Conservation (phyloP, 1,284 basidiomycete species). For the Vanrija sp. region DNA sequence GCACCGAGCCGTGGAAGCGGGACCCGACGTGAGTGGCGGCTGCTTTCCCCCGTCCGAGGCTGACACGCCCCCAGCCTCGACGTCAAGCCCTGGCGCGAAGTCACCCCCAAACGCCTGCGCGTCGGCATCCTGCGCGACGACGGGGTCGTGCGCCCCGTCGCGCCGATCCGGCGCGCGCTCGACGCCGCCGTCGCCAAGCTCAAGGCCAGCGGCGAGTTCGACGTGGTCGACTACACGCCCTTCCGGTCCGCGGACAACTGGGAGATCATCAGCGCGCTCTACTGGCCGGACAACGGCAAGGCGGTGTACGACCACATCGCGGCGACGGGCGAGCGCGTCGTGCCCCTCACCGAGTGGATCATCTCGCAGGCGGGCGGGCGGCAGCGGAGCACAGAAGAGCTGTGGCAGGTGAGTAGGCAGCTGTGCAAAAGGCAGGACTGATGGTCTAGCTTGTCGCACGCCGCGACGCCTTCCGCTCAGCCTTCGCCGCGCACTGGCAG, state of each 20-base stretch:
- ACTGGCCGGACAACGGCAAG: slow-evolving; percentile 41
- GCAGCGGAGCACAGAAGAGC: slow-evolving; percentile 22
- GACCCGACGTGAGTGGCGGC: slow-evolving; percentile 32
- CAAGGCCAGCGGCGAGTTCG: slow-evolving; percentile 15
- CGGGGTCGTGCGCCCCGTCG: slow-evolving; percentile 43
- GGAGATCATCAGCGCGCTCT: slow-evolving; percentile 35
- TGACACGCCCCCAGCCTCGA: background rate
- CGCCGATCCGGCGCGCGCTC: slow-evolving; percentile 46
- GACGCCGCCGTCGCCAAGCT: slow-evolving; percentile 31
- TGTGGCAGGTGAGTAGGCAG: slow-evolving; percentile 6
- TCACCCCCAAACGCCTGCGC: slow-evolving; percentile 18
- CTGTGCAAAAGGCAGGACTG: too few relatives aligned
- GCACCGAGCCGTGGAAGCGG: slow-evolving; percentile 35
- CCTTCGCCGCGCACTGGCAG: slow-evolving; percentile 28
- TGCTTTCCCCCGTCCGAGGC: too few relatives aligned
- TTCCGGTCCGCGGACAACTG: slow-evolving; percentile 21
- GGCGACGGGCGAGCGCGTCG: slow-evolving; percentile 31
- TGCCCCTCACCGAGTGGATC: slow-evolving; percentile 41
- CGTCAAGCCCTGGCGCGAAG: background rate
- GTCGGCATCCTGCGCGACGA: slow-evolving; percentile 49
- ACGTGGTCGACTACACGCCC: slow-evolving; percentile 32
- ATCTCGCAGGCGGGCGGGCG: slow-evolving; percentile 17
- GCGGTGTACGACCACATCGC: slow-evolving; percentile 20
- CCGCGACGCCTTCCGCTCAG: slow-evolving; percentile 27
- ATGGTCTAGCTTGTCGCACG: slow-evolving; percentile 19